phyloP scores from a whole-genome alignment of 2,329 filamentous ascomycete genomes.

The Claviceps spartinae region DNA sequence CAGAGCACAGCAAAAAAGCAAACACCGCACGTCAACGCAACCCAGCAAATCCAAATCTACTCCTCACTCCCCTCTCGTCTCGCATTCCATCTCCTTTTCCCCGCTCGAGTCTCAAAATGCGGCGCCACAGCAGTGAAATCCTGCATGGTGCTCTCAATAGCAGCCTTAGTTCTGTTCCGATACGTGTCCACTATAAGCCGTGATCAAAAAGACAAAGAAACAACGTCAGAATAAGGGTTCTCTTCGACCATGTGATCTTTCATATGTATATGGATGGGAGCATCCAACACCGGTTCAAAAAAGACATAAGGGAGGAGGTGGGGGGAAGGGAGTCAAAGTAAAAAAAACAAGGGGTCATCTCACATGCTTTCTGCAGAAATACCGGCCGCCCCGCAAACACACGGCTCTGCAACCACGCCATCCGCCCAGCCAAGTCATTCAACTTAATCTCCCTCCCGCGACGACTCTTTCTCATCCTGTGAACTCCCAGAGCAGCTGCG shows the following conservation, averaged over 20 bases:
- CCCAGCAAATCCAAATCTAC: not conserved
- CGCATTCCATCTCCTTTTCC: constrained; percentile 62
- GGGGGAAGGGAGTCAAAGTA: too few relatives aligned
- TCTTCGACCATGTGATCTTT: too few relatives aligned
- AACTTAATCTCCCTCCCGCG: constrained; percentile 75
- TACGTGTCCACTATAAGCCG: constrained; percentile 67
- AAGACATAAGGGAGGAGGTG: too few relatives aligned
- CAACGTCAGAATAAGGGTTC: too few relatives aligned
- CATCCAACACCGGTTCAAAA: too few relatives aligned
- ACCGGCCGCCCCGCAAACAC: constrained; percentile 77
- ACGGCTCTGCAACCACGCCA: constrained; percentile 92
- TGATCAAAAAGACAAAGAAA: too few relatives aligned
- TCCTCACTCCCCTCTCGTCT: constrained; percentile 16
- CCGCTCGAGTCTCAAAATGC: constrained; percentile 79
- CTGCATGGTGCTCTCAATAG: constrained; percentile 65
- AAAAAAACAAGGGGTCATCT: constrained; percentile 23
- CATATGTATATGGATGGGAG: too few relatives aligned
- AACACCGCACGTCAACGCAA: not conserved
- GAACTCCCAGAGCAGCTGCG: constrained; percentile 61
- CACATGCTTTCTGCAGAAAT: constrained; percentile 82
- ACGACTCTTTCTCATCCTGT: constrained; percentile 54
- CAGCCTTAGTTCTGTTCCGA: constrained; percentile 76
- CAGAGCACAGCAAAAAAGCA: not conserved
- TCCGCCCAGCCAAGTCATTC: constrained; percentile 85
- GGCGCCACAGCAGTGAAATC: constrained; percentile 61